A percentile compares a stretch with the other conserved stretches of the same genome.
phyloP scores from a whole-genome alignment of 1,284 basidiomycete genomes.

The Melampsora abietis-canadensis region DNA sequence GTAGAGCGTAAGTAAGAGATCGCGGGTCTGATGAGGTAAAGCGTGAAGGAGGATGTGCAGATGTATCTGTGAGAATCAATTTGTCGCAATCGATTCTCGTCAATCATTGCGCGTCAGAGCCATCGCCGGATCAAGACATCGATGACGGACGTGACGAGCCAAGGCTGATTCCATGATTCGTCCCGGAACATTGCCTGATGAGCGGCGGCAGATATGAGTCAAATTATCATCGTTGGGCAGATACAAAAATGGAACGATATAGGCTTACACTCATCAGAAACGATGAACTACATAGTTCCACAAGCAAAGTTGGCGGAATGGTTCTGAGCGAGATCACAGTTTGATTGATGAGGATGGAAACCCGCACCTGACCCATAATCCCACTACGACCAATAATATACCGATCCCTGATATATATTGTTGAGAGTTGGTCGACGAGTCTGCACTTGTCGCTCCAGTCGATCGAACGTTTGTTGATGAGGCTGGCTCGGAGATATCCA shows the following conservation, averaged over 20 bases:
- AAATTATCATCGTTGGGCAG: too few relatives aligned
- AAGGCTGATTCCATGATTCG: constrained; percentile 35
- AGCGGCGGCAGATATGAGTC: neutral
- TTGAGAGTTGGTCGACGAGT: neutral
- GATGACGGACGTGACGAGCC: constrained; percentile 35
- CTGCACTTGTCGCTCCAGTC: neutral
- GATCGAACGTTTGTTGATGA: neutral
- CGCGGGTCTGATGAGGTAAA: constrained; percentile 72
- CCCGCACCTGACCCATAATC: constrained; percentile 41
- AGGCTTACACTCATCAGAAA: constrained; percentile 43
- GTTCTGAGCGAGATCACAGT: neutral
- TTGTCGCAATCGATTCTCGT: neutral
- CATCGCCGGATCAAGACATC: neutral
- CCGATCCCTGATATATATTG: constrained; percentile 14
- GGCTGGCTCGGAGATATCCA: constrained; percentile 31
- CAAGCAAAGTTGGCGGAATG: neutral
- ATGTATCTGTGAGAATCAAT: constrained; percentile 65
- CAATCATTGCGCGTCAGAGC: neutral
- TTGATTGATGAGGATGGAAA: neutral
- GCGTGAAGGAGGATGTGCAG: constrained; percentile 79
- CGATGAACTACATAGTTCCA: constrained; percentile 23
- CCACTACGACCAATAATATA: constrained; percentile 30
- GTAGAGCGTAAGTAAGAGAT: constrained; percentile 56
- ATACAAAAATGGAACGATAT: too few relatives aligned
- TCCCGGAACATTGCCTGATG: constrained; percentile 35